Base-by-base conservation (phyloP, 805 yeast species). In the Candida morakotiae region DNA sequence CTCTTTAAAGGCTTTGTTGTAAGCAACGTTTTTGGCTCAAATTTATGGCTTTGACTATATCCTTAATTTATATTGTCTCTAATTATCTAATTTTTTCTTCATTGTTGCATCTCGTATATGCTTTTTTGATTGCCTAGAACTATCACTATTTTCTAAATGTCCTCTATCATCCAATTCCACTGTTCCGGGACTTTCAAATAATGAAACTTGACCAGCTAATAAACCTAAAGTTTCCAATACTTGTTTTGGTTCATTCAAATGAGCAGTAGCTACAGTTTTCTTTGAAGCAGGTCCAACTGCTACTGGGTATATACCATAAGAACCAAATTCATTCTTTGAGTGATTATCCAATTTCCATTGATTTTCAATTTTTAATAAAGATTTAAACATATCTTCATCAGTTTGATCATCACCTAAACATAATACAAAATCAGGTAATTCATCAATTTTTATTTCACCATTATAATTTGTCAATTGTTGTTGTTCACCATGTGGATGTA, bases 351-450 rank as follows among this genome's bases (percentile, higher is more conserved):
- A 44, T 42, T 60, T 63, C 83, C 83, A 78, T 18, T 59, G 53
- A 2, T 55, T 51, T 49, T 83, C 87, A 47, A 86, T 77, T 2
- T 65, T 68, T 40, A 80, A 76, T 50, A 93, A 67, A 19, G 91
- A 82, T 41, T 69, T 72, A 60, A 93, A 93, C 99, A 93, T 93
- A 54, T 93, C 98, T 60, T 93, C 99, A 60, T 93, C 99, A 0
- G 99, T 93, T 28, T 82, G 73, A 58, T 93, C 99, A 60, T 93
- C 99, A 35, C 99, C 99, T 30, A 87, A 62, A 64, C 98, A 93
- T 38, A 91, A 61, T 28, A 85, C 77, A 54, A 93, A 91, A 51
- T 87, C 96, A 0, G 96, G 93, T 37, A 78, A 65, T 35, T 74
- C 69, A 1, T 69, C 73, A 11, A 57, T 56, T 2, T 60, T 54